A percentile compares a stretch with the other conserved stretches of the same genome.
Evolutionary conservation across 352 stramenopile genomes (phyloP).

Genomic region (Aphanomyces cochlioides): DNA sequence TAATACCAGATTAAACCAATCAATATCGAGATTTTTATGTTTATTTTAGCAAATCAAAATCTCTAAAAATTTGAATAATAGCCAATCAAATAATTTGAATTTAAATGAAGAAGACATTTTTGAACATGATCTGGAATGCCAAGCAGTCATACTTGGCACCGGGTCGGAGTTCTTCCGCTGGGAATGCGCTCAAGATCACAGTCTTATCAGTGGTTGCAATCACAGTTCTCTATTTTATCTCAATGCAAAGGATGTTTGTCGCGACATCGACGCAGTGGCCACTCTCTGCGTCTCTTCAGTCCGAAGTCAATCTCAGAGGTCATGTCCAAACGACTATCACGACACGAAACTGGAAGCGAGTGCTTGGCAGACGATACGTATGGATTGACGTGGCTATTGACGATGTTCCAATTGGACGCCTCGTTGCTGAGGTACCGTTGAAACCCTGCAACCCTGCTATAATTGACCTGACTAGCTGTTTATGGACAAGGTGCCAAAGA

Average conservation of each 20-base stretch:
- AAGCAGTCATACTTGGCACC: no score
- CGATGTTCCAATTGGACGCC: constrained; percentile 9
- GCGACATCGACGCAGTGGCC: not conserved
- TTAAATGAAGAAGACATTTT: not conserved
- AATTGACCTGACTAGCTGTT: constrained; percentile 47
- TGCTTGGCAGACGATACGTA: constrained; percentile 23
- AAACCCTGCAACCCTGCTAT: no score
- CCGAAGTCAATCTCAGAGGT: not conserved
- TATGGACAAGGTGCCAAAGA: constrained; percentile 85
- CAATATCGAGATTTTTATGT: not conserved
- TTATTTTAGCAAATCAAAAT: constrained; percentile 13
- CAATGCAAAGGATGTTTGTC: constrained; percentile 21
- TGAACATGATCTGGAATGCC: constrained; percentile 16
- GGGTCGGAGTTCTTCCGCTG: no score
- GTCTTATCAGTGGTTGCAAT: not conserved
- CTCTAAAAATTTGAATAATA: not conserved
- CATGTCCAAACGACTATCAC: not conserved
- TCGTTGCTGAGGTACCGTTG: constrained; percentile 30
- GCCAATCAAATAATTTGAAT: constrained; percentile 6
- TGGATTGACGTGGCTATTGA: constrained; percentile 31
- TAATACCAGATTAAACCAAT: not conserved
- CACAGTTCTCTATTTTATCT: constrained; percentile 11
- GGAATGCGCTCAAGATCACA: constrained; percentile 3
- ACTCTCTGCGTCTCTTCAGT: not conserved
- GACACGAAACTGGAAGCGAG: constrained; percentile 11